Base-by-base conservation (phyloP, 108 stramenopile species). In the Hondaea fermentalgiana region DNA sequence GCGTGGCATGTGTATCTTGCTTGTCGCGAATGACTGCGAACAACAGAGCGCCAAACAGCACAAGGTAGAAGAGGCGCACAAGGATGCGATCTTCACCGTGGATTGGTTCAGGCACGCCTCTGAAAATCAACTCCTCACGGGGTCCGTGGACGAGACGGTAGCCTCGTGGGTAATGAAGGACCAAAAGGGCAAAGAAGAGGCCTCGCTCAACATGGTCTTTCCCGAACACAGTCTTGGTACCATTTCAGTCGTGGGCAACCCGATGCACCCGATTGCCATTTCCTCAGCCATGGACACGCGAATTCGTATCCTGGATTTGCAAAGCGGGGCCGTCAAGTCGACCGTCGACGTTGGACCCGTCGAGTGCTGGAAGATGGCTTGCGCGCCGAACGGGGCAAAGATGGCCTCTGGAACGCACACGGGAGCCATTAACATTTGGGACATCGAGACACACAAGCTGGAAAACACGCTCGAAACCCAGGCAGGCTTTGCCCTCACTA, bases 391-490 rank as follows among this genome's bases (percentile, higher is more conserved):
- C 76, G 76, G 76, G 6, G 51, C 45, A 55, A 53, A 83, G 45
- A 83, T 83, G 45, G 76, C 76, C 51, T 83, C 76, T 8, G 76
- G 76, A 53, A 83, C 76, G 45, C 76, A 83, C 76, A 83, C 76
- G 19, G 76, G 76, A 19, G 76, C 76, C 19, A 23, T 83, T 23
- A 83, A 83, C 76, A 83, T 83, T 45, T 83, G 76, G 76, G 76
- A 83, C 51, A 53, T 83, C n/a, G 76, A 83, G 23, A 83, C 76
- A 12, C 51, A 53, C 4, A 83, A 83, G 28, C 51, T 83, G 12
- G 76, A 83, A 53, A 53, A 43, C 51, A 83, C 76, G n/a, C 76
- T 83, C 23, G 76, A 83, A 45, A 53, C 76, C 2, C 64, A 69
- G 64, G 76, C 76, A 6, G 76, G 76, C 19, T 83, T 83, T 23